phyloP scores from a whole-genome alignment of 345 rosid species.

The Litchi chinensis region DNA sequence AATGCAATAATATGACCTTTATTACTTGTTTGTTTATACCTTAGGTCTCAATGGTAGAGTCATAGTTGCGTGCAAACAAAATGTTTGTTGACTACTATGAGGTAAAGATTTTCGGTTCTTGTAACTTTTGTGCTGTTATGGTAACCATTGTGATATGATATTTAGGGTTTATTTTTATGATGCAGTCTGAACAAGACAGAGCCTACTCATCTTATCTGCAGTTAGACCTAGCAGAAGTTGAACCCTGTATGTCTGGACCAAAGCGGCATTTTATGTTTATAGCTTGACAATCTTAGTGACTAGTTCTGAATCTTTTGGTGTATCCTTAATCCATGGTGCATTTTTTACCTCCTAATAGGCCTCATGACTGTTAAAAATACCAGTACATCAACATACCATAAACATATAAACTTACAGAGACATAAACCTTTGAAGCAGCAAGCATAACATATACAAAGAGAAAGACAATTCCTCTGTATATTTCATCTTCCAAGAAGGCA shows the following conservation, averaged over 20 bases:
- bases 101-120: slow-evolving; percentile 41
- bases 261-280: slow-evolving; percentile 50
- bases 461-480: too few species aligned
- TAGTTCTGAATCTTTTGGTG: neutral
- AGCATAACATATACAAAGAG: too few species aligned
- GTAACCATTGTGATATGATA: slow-evolving; percentile 1
- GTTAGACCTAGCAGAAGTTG: slow-evolving; percentile 72
- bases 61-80: slow-evolving; percentile 82
- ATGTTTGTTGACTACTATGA: slow-evolving; percentile 84
- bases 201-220: slow-evolving; percentile 74
- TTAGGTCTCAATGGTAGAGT: slow-evolving; percentile 82
- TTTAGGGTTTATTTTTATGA: slow-evolving; percentile 5
- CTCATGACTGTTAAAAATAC: too few species aligned
- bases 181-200: slow-evolving; percentile 76
- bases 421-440: too few species aligned
- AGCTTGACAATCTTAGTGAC: neutral
- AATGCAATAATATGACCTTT: neutral
- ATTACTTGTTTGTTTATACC: neutral
- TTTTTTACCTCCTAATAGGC: slow-evolving; percentile 41
- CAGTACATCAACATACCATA: too few species aligned
- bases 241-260: slow-evolving; percentile 89
- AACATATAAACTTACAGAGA: too few species aligned
- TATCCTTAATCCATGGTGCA: neutral
- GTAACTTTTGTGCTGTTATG: neutral
- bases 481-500: too few species aligned